Conservation (phyloP, 179 eudicot species). For the Gypsophila paniculata region DNA sequence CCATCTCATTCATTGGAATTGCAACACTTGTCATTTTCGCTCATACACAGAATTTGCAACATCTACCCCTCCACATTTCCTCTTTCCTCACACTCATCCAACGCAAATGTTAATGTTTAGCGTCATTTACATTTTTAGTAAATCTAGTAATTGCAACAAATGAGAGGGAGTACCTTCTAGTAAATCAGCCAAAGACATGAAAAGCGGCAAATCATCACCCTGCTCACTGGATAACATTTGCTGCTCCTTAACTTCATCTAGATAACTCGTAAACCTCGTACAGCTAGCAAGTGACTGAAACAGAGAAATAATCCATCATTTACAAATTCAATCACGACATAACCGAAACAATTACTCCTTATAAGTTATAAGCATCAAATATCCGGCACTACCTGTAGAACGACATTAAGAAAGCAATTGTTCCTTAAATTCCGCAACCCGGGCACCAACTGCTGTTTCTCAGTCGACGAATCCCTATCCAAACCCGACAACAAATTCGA, state of each 20-base stretch:
- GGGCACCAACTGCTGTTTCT: conserved; percentile 45
- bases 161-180: conserved; percentile 52
- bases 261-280: conserved; percentile 44
- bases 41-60: no score
- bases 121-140: no score
- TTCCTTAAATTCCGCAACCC: conserved; percentile 87
- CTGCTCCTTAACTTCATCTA: conserved; percentile 39
- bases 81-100: no score
- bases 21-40: no score
- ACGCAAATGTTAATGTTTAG: no score
- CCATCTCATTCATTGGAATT: no score
- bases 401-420: conserved; percentile 86
- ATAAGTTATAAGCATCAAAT: neutral
- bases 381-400: conserved; percentile 60
- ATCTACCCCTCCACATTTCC: no score
- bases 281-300: conserved; percentile 86
- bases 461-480: conserved; percentile 21
- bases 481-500: conserved; percentile 29
- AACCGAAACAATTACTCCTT: no score
- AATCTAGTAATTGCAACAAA: no score
- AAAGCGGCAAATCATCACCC: conserved; percentile 50
- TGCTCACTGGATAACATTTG: conserved; percentile 34
- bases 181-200: conserved; percentile 54
- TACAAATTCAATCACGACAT: conserved; percentile 8
- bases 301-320: neutral